phyloP scores from a whole-genome alignment of 1,139 yeast genomes.

The Arxiozyma bovina region DNA sequence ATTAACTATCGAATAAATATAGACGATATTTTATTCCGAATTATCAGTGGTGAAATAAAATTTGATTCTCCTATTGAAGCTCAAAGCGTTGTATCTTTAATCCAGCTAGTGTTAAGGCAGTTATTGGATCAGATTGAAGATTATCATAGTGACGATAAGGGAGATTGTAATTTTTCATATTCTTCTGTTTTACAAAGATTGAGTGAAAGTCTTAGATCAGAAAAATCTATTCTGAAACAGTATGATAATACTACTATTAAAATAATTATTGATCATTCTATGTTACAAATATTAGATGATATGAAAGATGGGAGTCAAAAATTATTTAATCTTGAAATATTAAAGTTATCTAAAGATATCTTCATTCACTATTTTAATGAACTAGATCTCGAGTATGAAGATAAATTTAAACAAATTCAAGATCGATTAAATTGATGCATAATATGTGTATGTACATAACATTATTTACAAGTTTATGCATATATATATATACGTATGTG shows the following conservation, averaged over 20 bases:
- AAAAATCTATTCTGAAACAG: neutral
- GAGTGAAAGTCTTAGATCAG: constrained; percentile 6
- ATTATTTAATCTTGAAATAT: neutral
- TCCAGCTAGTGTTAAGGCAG: constrained; percentile 1
- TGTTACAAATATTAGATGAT: neutral
- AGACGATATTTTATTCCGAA: neutral
- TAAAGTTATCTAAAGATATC: neutral
- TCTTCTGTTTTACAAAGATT: neutral
- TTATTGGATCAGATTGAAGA: neutral
- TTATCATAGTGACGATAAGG: neutral
- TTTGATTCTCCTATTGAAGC: neutral
- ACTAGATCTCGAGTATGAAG: neutral
- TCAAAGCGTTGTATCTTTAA: neutral
- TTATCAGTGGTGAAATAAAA: neutral
- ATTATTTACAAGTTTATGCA: neutral
- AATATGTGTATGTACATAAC: neutral
- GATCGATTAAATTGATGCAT: neutral
- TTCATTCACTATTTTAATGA: neutral
- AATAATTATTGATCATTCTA: constrained; percentile 1
- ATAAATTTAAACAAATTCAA: neutral
- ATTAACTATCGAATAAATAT: neutral
- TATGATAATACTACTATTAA: neutral
- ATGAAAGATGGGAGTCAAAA: neutral
- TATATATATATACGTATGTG: neutral
- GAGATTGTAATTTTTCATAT: too few relatives aligned